A percentile compares a stretch with the other conserved stretches of the same genome.
These are phyloP conservation scores for Ceratobasidium sp. DNA, from an alignment of 1,284 basidiomycete species.

Conservation along the genomic window DNA sequence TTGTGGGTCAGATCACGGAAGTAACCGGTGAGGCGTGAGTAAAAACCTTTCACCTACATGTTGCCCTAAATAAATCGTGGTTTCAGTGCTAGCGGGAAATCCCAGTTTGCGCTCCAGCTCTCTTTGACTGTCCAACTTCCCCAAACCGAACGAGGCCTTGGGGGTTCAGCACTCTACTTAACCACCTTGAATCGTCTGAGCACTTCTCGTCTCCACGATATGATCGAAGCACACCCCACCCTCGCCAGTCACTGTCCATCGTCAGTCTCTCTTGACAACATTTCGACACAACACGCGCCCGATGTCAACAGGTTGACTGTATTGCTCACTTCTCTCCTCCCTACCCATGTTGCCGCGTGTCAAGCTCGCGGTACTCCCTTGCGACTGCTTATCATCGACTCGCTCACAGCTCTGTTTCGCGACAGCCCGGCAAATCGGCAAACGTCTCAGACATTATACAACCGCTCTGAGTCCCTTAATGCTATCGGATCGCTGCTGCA, in stretches of 20 bases:
- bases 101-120: conserved; percentile 80
- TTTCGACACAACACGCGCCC: conserved; percentile 64
- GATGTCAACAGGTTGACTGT: conserved; percentile 63
- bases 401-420: conserved; percentile 78
- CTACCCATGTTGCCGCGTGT: conserved; percentile 66
- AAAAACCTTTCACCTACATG: background rate
- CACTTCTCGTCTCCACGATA: conserved; percentile 68
- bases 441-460: conserved; percentile 61
- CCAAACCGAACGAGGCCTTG: conserved; percentile 58
- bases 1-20: conserved; percentile 81
- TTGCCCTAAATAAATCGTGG: conserved; percentile 16
- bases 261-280: conserved; percentile 61
- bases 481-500: conserved; percentile 73
- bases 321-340: conserved; percentile 68
- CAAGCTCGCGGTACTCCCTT: conserved; percentile 59
- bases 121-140: conserved; percentile 78
- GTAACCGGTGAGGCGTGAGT: conserved; percentile 72
- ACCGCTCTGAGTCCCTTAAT: conserved; percentile 73
- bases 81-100: conserved; percentile 83
- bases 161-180: conserved; percentile 72
- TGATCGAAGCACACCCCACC: conserved; percentile 60
- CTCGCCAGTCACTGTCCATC: conserved; percentile 57
- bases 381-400: conserved; percentile 79
- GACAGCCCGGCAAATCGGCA: conserved; percentile 62
- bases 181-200: conserved; percentile 75